phyloP scores from a whole-genome alignment of 345 rosid genomes.

The Pseudoturritis turrita region DNA sequence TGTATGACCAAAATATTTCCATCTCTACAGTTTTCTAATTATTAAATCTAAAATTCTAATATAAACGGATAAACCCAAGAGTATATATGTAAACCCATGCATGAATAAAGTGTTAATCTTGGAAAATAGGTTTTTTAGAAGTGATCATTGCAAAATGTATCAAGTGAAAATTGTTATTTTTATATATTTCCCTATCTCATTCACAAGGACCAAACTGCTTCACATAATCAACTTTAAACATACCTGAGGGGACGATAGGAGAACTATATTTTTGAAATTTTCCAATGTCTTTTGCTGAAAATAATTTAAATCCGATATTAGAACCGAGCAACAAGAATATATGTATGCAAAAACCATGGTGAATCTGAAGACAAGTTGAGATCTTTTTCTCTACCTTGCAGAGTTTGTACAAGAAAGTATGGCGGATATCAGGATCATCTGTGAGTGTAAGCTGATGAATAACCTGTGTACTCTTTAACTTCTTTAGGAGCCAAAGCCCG shows the following conservation, averaged over 20 bases:
- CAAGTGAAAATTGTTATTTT: too few relatives aligned
- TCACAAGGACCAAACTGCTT: background rate
- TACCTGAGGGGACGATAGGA: constrained; percentile 95
- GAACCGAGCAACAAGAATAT: background rate
- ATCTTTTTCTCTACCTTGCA: constrained; percentile 51
- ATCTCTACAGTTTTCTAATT: too few relatives aligned
- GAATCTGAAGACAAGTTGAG: background rate
- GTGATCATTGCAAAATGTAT: too few relatives aligned
- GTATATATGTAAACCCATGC: too few relatives aligned
- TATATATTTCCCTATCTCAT: background rate
- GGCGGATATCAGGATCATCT: constrained; percentile 71
- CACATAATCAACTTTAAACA: background rate
- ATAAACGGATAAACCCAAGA: too few relatives aligned
- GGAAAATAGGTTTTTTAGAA: too few relatives aligned
- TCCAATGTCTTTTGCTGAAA: constrained; percentile 87
- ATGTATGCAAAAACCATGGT: background rate
- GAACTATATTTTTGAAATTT: constrained; percentile 63
- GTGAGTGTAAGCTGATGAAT: constrained; percentile 98
- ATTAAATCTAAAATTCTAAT: too few relatives aligned
- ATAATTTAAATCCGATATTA: background rate
- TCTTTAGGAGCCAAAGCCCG: constrained; percentile 89
- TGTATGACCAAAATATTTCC: too few relatives aligned
- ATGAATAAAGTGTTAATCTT: too few relatives aligned
- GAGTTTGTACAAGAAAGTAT: constrained; percentile 81
- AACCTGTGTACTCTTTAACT: constrained; percentile 80